Evolutionary conservation across 225 moss, liverwort and hornwort species (phyloP).

Genomic region (Anthoceros angustus): DNA sequence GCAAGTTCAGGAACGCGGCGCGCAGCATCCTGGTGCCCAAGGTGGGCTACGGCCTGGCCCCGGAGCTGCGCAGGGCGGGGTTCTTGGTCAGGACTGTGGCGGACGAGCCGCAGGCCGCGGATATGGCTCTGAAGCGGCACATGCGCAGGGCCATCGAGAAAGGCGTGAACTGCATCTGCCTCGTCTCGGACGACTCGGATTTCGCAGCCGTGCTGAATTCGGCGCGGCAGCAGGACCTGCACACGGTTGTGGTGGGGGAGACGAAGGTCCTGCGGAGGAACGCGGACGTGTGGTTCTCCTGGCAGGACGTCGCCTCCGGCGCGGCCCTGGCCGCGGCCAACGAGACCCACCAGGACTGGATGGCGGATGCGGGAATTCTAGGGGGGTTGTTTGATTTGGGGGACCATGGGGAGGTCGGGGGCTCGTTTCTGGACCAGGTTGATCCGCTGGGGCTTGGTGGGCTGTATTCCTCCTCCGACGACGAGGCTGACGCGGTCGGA

Average conservation of each 20-base stretch:
- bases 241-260: constrained; percentile 42
- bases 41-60: constrained; percentile 50
- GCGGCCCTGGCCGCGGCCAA: constrained; percentile 28
- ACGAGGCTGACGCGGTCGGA: neutral
- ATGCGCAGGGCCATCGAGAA: constrained; percentile 37
- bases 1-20: constrained; percentile 39
- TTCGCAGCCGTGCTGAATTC: constrained; percentile 35
- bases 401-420: neutral
- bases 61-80: constrained; percentile 49
- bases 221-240: constrained; percentile 27
- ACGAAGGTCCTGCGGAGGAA: constrained; percentile 24
- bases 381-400: neutral
- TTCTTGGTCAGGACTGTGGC: constrained; percentile 49
- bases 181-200: constrained; percentile 54
- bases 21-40: constrained; percentile 39
- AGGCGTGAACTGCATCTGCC: constrained; percentile 44
- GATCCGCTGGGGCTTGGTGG: neutral
- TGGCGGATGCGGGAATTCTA: neutral
- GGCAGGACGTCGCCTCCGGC: constrained; percentile 42
- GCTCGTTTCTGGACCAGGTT: neutral
- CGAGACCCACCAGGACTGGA: constrained; percentile 30
- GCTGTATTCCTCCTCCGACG: neutral
- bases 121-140: constrained; percentile 53
- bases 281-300: constrained; percentile 45
- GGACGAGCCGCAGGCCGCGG: constrained; percentile 60